Evolutionary conservation across 2,329 filamentous ascomycete species (phyloP), one percentile per base, ranked within the genome.

Genomic region (Trichophyton mentagrophytes): DNA sequence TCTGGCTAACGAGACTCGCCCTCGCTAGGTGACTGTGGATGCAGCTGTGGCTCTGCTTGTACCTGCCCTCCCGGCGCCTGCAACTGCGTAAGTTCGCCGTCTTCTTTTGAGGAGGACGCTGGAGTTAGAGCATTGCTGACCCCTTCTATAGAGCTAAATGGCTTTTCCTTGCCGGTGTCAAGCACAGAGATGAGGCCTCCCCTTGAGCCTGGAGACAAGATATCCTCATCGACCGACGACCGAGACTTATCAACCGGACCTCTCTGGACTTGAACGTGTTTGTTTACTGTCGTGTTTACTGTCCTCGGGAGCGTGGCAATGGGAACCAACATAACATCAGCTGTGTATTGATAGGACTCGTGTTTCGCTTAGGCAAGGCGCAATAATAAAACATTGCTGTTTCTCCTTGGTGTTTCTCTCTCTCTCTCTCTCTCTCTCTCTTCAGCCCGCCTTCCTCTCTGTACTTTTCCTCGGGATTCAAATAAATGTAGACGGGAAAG

Each of bases 1-100:
- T 49, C 13, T 27, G 25, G 20, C 46, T 49, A 25, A 49, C 25
- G 44, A 47, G 44, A 47, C 44, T 47, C 8, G 11, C 20, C 44
- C 9, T 47, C 6, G 1, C 7, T 25, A 47, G 64, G 66, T 64
- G 71, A 71, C 62, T 72, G 73, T 72, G 67, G 66, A 64, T 75
- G 73, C 70, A 71, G 67, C 69, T 75, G 73, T 67, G 73, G 73
- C 64, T 61, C 69, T 67, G 72, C 72, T 63, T 75, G 73, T 72
- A 68, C 71, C 66, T 74, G 73, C 70, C 73, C 73, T 65, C 67
- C 72, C 65, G 73, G 73, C 66, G 61, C 65, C 49, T 75, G 73
- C 72, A 65, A 73, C 62, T 75, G 73, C 72, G 72, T 74, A 71
- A 60, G 70, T 70, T 57, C 44, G 11, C 36, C n/a, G 30, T 17